Percentiles rank a stretch among this genome's conserved stretches.
These are phyloP conservation scores for Breynia disticha DNA, from an alignment of 441 rosid genomes.

Conservation along the genomic window DNA sequence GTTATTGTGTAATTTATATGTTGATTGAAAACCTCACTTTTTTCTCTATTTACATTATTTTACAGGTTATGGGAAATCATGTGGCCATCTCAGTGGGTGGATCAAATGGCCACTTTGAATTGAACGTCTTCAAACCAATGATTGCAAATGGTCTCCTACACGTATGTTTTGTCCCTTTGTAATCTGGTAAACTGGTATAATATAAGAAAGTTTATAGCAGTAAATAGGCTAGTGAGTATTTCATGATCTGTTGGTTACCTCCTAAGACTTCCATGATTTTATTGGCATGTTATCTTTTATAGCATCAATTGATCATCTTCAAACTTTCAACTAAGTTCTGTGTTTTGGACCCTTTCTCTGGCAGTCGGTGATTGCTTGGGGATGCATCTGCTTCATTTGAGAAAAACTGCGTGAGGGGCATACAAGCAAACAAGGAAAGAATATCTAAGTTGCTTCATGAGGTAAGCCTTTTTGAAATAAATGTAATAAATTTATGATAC, in stretches of 20 bases:
- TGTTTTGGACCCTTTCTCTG: conserved; percentile 5
- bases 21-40: neutral
- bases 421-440: conserved; percentile 77
- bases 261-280: neutral
- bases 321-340: neutral
- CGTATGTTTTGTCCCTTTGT: conserved; percentile 31
- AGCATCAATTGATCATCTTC: neutral
- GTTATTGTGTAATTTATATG: neutral
- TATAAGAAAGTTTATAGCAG: too few species aligned
- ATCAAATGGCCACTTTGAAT: conserved; percentile 89
- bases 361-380: conserved; percentile 78
- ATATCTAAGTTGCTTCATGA: conserved; percentile 83
- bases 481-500: conserved; percentile 1
- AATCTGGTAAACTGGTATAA: neutral
- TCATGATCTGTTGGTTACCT: neutral
- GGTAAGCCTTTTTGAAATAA: conserved; percentile 31
- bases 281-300: neutral
- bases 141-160: conserved; percentile 81
- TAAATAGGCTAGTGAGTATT: too few species aligned
- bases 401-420: conserved; percentile 86
- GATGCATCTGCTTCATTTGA: conserved; percentile 91
- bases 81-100: conserved; percentile 92
- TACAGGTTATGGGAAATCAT: conserved; percentile 93
- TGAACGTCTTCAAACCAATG: conserved; percentile 96
- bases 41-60: neutral